Percentiles rank a stretch among this genome's conserved stretches.
Conservation (phyloP, 164 flowering plant genomes). For the Chloranthus sessilifolius region DNA sequence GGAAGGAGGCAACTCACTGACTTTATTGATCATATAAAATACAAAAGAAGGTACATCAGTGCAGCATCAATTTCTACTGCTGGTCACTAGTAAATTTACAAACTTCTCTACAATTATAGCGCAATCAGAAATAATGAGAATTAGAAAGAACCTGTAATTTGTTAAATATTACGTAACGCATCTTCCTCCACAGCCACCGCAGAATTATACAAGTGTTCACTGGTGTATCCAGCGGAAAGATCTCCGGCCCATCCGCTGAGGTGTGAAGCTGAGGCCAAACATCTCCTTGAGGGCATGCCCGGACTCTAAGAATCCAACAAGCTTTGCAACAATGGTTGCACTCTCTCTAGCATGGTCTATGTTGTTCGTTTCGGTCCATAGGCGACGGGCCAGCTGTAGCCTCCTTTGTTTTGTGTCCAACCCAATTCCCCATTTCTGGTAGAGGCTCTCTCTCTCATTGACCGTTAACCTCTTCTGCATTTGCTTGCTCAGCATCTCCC, state of each 20-base stretch:
- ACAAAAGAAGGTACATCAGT: too few relatives aligned
- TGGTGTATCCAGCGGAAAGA: background rate
- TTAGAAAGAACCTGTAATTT: too few relatives aligned
- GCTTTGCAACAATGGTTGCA: conserved; percentile 68
- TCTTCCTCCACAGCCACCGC: too few relatives aligned
- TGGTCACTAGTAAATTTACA: too few relatives aligned
- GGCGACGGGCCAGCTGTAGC: conserved; percentile 44
- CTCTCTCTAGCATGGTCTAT: conserved; percentile 61
- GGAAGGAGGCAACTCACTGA: too few relatives aligned
- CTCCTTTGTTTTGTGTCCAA: conserved; percentile 59
- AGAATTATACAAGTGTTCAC: too few relatives aligned
- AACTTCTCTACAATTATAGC: too few relatives aligned
- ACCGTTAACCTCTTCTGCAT: conserved; percentile 54
- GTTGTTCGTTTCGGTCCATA: conserved; percentile 64
- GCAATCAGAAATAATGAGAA: too few relatives aligned
- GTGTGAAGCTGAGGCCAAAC: conserved; percentile 84
- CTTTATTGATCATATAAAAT: too few relatives aligned
- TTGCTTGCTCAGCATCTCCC: conserved; percentile 57
- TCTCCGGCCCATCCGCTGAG: conserved; percentile 35
- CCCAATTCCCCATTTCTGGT: conserved; percentile 65
- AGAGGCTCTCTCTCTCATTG: conserved; percentile 53
- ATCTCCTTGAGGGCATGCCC: conserved; percentile 72
- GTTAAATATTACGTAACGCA: too few relatives aligned
- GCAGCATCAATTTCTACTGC: too few relatives aligned
- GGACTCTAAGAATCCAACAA: conserved; percentile 50